A percentile compares a stretch with the other conserved stretches of the same genome.
Conservation (phyloP, 2,329 filamentous ascomycete species). For the Periconia digitata region DNA sequence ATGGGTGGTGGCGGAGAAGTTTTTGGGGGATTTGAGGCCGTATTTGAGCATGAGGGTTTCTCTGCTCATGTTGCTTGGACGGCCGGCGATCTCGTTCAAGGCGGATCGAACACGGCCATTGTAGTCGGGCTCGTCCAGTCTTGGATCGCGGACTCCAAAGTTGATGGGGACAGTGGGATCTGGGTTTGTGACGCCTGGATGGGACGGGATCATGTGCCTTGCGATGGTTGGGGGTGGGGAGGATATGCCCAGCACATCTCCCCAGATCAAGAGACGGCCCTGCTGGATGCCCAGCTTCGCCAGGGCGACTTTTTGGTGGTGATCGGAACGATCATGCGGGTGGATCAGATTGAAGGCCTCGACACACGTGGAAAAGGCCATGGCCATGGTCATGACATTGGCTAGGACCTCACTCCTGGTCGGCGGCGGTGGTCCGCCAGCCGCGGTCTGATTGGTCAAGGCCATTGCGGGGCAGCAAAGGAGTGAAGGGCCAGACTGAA, state of each 20-base stretch:
- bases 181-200: conserved; percentile 48
- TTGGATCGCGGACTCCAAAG: conserved; percentile 46
- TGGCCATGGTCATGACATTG: conserved; percentile 47
- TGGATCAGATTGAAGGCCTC: conserved; percentile 52
- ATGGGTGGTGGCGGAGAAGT: conserved; percentile 39
- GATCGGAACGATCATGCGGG: conserved; percentile 45
- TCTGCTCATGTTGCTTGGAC: conserved; percentile 41
- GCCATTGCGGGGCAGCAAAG: background rate
- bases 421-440: conserved; percentile 1
- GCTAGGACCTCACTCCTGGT: conserved; percentile 38
- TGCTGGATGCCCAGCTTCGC: conserved; percentile 50
- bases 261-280: conserved; percentile 51
- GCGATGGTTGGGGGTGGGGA: conserved; percentile 48
- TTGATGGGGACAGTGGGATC: conserved; percentile 49
- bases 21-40: conserved; percentile 48
- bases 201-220: conserved; percentile 47
- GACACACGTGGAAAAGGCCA: conserved; percentile 51
- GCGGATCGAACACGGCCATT: conserved; percentile 44
- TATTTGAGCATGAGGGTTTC: conserved; percentile 51
- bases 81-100: conserved; percentile 49
- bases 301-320: conserved; percentile 47
- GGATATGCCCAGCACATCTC: conserved; percentile 50
- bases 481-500: no score
- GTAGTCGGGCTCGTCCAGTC: conserved; percentile 44
- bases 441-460: background rate